Evolutionary conservation across 257 asterid genomes (phyloP).

Genomic region (Cynanchum wilfordii): DNA sequence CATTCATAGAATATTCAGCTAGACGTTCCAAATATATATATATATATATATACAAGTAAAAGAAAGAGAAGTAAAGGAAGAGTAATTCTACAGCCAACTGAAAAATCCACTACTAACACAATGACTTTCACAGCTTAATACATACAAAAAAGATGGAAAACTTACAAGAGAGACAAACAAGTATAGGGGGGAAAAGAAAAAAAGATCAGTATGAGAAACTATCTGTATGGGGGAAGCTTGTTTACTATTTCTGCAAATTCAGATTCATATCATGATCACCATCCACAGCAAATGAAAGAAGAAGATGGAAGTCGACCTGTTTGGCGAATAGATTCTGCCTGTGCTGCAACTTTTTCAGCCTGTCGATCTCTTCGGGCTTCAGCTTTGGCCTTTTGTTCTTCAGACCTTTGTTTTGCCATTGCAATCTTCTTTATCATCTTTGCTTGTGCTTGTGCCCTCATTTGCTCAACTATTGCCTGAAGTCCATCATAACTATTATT

Average conservation of each 20-base stretch:
- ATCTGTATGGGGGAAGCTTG: neutral
- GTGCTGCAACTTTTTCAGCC: conserved; percentile 67
- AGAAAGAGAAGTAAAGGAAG: too few relatives aligned
- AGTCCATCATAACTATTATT: neutral
- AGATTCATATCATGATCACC: conserved; percentile 34
- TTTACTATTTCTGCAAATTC: neutral
- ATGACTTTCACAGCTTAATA: neutral
- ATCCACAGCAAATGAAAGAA: conserved; percentile 71
- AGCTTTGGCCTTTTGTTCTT: conserved; percentile 64
- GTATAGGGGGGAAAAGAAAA: too few relatives aligned
- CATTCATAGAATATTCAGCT: too few relatives aligned
- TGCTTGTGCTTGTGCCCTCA: conserved; percentile 80
- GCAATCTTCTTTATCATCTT: conserved; percentile 86
- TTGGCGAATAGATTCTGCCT: conserved; percentile 71
- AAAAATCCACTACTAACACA: neutral
- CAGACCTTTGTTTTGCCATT: conserved; percentile 80
- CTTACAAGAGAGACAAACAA: neutral
- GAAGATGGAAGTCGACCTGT: conserved; percentile 79
- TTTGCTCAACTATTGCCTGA: conserved; percentile 67
- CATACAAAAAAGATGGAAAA: conserved; percentile 8
- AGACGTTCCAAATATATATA: too few relatives aligned
- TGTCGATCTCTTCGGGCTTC: conserved; percentile 63
- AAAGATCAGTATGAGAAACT: neutral
- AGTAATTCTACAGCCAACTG: neutral
- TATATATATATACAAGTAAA: neutral